Evolutionary conservation across 495 filamentous ascomycete species (phyloP), one percentile per base, ranked within the genome.

Genomic region (Daldinia childiae): DNA sequence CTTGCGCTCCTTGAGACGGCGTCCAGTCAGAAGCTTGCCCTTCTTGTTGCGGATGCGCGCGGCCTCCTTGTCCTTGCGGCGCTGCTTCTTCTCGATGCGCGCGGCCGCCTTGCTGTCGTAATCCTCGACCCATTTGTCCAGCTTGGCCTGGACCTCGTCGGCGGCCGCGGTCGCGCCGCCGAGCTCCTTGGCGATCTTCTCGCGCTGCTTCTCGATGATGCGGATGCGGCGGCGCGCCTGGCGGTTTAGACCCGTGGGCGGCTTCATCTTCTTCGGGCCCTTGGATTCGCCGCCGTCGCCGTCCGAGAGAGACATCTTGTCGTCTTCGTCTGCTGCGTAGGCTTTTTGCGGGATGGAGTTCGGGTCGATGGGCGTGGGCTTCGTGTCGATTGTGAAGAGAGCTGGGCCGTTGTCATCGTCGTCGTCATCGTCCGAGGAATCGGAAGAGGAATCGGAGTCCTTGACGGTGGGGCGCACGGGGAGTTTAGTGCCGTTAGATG

Each of bases 121-220:
- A 5, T 17, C 29, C 21, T 36, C 43, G 9, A 60, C 43, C 73
- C 73, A 80, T 24, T 15, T 32, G 6, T 74, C 66, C 0, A 80
- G 52, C 19, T 43, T 2, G 1, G 41, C 30, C 32, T 80, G 62
- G 9, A 80, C 67, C 19, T 63, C 54, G 8, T 72, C 69, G 15
- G 65, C 60, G 27, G 32, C 52, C 27, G 74, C 71, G 7, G 0
- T 1, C 3, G 63, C 68, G 11, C 51, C 68, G 11, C 51, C 76
- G 1, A 43, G 26, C 14, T 55, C 38, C 50, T 73, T 67, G 38
- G 61, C 66, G 70, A 77, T 64, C 9, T 15, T 32, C 60, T 66
- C 58, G 34, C 69, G 68, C 32, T 75, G 68, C 24, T 21, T 27
- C 24, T 73, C 76, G 32, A 81, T 77, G 29, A 77, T 43, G n/a